Conservation (phyloP, 345 rosid genomes). For the Aquilaria malaccensis region DNA sequence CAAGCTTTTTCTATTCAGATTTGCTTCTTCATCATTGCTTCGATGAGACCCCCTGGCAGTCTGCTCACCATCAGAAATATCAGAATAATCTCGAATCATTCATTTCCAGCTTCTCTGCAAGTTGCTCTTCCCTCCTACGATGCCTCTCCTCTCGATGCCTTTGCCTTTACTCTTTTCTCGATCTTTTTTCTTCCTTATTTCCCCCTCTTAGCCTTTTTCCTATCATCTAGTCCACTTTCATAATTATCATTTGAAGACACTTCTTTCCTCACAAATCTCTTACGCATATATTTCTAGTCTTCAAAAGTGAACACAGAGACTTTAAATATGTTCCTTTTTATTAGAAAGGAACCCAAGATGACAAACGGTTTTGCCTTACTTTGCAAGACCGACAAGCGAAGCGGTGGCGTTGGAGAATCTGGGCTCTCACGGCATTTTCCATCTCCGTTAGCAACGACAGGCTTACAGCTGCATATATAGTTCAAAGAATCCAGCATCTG, state of each 20-base stretch:
- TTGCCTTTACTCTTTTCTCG: constrained; percentile 78
- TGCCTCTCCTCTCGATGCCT: constrained; percentile 69
- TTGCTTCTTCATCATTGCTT: constrained; percentile 36
- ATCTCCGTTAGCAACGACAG: too few species aligned
- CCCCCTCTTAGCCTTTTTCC: constrained; percentile 85
- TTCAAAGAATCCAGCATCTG: too few species aligned
- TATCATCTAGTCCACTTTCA: constrained; percentile 66
- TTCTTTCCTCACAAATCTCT: constrained; percentile 44
- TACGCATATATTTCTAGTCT: constrained; percentile 31
- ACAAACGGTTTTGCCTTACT: too few species aligned
- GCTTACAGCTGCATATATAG: too few species aligned
- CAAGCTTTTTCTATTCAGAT: constrained; percentile 70
- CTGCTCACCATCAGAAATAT: constrained; percentile 48
- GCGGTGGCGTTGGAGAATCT: too few species aligned
- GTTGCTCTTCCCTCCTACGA: constrained; percentile 66
- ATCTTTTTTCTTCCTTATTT: constrained; percentile 81
- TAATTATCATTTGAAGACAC: constrained; percentile 53
- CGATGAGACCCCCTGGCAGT: constrained; percentile 21
- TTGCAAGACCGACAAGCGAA: too few species aligned
- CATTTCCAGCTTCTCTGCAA: constrained; percentile 52
- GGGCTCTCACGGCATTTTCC: too few species aligned
- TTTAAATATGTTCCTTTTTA: too few species aligned
- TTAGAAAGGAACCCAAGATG: too few species aligned
- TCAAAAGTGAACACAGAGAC: too few species aligned
- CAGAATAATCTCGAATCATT: constrained; percentile 35